Base-by-base conservation (phyloP, 352 stramenopile genomes). In the Pythium brassicae region DNA sequence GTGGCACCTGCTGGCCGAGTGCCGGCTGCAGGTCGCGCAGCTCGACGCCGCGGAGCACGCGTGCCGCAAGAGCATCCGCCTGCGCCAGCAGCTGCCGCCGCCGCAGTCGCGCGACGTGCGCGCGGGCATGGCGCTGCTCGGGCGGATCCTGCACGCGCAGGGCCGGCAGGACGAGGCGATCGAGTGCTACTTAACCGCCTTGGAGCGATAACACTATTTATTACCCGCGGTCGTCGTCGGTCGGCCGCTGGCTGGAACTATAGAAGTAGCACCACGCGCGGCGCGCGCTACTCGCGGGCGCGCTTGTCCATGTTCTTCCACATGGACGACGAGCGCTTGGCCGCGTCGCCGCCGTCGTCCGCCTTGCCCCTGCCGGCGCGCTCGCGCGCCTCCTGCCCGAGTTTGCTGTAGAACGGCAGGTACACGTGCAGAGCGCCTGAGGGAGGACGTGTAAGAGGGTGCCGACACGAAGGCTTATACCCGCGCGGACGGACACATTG, bases 181-280 rank as follows among this genome's bases (percentile, higher is more conserved):
- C 69, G 60, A 79, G 56, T 87, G 73, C 71, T 87, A 78, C 78
- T 74, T 80, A 73, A 74, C 62, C 61, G 72, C 72, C 51, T 67
- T 87, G 50, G 70, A 74, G 50, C 75, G 68, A 54, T 71, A 67
- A 35, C 15, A 50, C 35, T 64, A 64, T 64, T 64, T 64, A 64
- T 59, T 35, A 23, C n/a, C n/a, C n/a, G n/a, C n/a, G n/a, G n/a
- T n/a, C n/a, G n/a, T n/a, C n/a, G n/a, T n/a, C n/a, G n/a, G n/a
- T n/a, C n/a, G n/a, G n/a, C n/a, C n/a, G n/a, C n/a, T n/a, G n/a
- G n/a, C n/a, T n/a, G n/a, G n/a, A n/a, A n/a, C n/a, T n/a, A n/a
- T n/a, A n/a, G n/a, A n/a, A n/a, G n/a, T n/a, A n/a, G n/a, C n/a
- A n/a, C n/a, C 6, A 37, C 19, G 15, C 37, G 37, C 40, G n/a